phyloP scores from a whole-genome alignment of 768 basidiomycete species.

The Leucogyrophana mollusca region DNA sequence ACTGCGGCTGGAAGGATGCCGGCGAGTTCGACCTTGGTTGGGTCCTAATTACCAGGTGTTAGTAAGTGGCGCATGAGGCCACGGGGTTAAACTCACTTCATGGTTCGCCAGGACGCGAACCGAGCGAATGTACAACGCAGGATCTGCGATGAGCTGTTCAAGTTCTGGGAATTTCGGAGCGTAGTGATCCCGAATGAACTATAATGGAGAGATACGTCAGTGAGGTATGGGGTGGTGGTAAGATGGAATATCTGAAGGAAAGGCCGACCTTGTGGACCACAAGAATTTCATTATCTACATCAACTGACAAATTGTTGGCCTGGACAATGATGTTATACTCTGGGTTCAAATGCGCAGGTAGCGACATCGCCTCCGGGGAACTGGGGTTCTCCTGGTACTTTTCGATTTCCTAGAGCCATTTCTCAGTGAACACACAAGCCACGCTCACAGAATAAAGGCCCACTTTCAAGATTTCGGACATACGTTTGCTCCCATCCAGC shows the following conservation, averaged over 20 bases:
- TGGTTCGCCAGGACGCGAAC: slow-evolving; percentile 87
- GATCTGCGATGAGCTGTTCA: slow-evolving; percentile 91
- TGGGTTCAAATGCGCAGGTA: slow-evolving; percentile 85
- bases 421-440: neutral
- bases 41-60: slow-evolving; percentile 51
- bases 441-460: slow-evolving; percentile 7
- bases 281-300: slow-evolving; percentile 97
- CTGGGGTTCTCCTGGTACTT: slow-evolving; percentile 82
- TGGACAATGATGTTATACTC: slow-evolving; percentile 97
- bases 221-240: slow-evolving; percentile 8
- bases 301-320: slow-evolving; percentile 97
- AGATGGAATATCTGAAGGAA: slow-evolving; percentile 3
- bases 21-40: slow-evolving; percentile 80
- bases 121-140: slow-evolving; percentile 88
- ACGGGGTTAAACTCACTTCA: slow-evolving; percentile 43
- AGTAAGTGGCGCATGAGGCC: neutral
- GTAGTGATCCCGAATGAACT: slow-evolving; percentile 99
- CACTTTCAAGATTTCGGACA: slow-evolving; percentile 85
- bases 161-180: slow-evolving; percentile 93
- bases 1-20: slow-evolving; percentile 84
- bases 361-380: slow-evolving; percentile 71
- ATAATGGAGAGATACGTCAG: too few species aligned
- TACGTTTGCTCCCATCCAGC: slow-evolving; percentile 81
- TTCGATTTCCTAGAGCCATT: slow-evolving; percentile 72
- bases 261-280: slow-evolving; percentile 86